Conservation (phyloP, 768 basidiomycete genomes). For the Podaxis mareebaensis region DNA sequence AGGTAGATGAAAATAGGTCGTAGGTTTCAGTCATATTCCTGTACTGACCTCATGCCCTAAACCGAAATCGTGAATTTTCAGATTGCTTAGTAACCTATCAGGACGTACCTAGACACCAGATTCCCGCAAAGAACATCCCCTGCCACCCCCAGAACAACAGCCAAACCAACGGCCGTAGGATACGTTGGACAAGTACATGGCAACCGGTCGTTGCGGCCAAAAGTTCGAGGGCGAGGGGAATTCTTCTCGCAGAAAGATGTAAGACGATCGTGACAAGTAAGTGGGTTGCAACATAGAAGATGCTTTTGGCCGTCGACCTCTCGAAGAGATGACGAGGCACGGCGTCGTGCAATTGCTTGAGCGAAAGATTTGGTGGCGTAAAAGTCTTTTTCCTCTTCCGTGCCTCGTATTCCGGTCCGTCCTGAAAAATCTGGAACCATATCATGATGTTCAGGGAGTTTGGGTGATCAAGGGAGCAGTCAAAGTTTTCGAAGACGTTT, state of each 20-base stretch:
- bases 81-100: neutral
- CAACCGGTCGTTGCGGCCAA: conserved; percentile 5
- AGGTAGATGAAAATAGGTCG: neutral
- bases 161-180: conserved; percentile 35
- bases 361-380: conserved; percentile 39
- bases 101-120: conserved; percentile 44
- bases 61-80: neutral
- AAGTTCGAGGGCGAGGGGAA: conserved; percentile 24
- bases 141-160: conserved; percentile 52
- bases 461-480: neutral
- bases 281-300: conserved; percentile 45
- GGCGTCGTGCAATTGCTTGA: conserved; percentile 47
- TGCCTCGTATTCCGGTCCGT: conserved; percentile 52
- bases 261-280: conserved; percentile 37
- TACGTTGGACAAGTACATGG: neutral
- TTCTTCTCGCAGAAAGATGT: conserved; percentile 39
- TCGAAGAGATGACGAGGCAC: conserved; percentile 50
- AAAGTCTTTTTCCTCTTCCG: conserved; percentile 39
- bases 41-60: conserved; percentile 44
- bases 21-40: neutral
- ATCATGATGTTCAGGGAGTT: conserved; percentile 24
- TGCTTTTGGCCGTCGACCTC: conserved; percentile 42
- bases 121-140: conserved; percentile 43
- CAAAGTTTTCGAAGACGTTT: neutral
- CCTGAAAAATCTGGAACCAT: conserved; percentile 45